phyloP scores from a whole-genome alignment of 371 early-diverging fungal genomes.

The Mortierella sp. region DNA sequence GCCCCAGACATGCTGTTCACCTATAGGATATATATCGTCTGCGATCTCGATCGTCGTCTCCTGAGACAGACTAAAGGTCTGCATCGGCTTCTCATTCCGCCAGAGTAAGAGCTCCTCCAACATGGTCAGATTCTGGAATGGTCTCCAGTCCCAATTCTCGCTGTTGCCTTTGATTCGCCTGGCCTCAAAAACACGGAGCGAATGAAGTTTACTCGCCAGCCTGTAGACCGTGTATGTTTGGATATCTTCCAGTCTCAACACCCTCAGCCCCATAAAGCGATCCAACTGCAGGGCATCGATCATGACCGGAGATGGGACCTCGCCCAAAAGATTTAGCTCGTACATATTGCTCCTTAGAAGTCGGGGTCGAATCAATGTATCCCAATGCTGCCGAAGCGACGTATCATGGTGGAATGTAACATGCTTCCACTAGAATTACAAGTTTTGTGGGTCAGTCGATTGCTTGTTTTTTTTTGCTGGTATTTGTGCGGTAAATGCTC shows the following conservation, averaged over 20 bases:
- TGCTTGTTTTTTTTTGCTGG: not conserved
- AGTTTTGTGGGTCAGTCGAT: not conserved
- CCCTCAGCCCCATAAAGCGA: slow-evolving; percentile 14
- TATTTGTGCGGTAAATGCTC: no score
- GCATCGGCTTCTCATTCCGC: slow-evolving; percentile 29
- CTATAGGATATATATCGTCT: slow-evolving; percentile 32
- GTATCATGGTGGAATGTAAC: slow-evolving; percentile 24
- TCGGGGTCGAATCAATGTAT: slow-evolving; percentile 16
- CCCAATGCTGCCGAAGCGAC: slow-evolving; percentile 31
- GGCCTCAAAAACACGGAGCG: slow-evolving; percentile 35
- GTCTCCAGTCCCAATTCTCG: slow-evolving; percentile 42
- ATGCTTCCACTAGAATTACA: slow-evolving; percentile 24
- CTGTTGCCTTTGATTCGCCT: slow-evolving; percentile 29
- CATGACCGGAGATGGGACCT: slow-evolving; percentile 26
- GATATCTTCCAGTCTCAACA: slow-evolving; percentile 29
- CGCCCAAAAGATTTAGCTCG: slow-evolving; percentile 33
- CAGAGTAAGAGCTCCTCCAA: slow-evolving; percentile 39
- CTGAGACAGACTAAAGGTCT: slow-evolving; percentile 32
- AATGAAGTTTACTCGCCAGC: slow-evolving; percentile 24
- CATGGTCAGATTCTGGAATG: slow-evolving; percentile 13
- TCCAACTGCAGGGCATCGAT: slow-evolving; percentile 30
- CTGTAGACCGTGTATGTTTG: slow-evolving; percentile 38
- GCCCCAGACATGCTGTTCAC: slow-evolving; percentile 25
- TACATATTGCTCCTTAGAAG: slow-evolving; percentile 15
- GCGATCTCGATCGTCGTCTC: slow-evolving; percentile 8